A percentile compares a stretch with the other conserved stretches of the same genome.
Conservation (phyloP, 495 filamentous ascomycete species). For the Penicillium maclennaniae region DNA sequence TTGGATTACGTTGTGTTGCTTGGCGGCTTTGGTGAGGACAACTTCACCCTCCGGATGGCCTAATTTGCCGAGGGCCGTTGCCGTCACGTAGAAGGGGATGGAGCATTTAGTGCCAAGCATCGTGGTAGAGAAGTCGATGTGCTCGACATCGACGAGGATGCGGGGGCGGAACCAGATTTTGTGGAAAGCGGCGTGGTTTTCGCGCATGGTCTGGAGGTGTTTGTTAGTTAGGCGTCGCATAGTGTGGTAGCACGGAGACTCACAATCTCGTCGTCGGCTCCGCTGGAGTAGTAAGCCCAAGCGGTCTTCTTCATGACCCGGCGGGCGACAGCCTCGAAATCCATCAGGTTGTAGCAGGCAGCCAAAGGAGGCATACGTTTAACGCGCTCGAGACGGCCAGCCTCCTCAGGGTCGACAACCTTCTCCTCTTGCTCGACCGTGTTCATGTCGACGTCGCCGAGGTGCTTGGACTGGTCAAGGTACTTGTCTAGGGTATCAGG, state of each 20-base stretch:
- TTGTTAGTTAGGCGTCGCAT: neutral
- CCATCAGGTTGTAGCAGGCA: slow-evolving; percentile 91
- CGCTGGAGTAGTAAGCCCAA: slow-evolving; percentile 96
- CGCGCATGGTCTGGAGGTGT: slow-evolving; percentile 72
- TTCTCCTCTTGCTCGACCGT: slow-evolving; percentile 74
- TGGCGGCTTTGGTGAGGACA: slow-evolving; percentile 77
- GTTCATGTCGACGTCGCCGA: slow-evolving; percentile 86
- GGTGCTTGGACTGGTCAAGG: slow-evolving; percentile 78
- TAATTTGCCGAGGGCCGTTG: slow-evolving; percentile 87
- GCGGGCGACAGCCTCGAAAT: slow-evolving; percentile 89
- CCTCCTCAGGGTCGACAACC: slow-evolving; percentile 70
- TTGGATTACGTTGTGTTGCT: slow-evolving; percentile 82
- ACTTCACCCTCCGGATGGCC: slow-evolving; percentile 88
- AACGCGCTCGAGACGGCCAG: slow-evolving; percentile 69
- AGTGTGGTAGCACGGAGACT: slow-evolving; percentile 21
- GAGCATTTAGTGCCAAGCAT: slow-evolving; percentile 85
- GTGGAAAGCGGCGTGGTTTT: slow-evolving; percentile 95
- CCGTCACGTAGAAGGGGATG: slow-evolving; percentile 89
- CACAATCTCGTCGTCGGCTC: slow-evolving; percentile 96
- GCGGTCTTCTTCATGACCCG: slow-evolving; percentile 89
- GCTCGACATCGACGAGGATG: slow-evolving; percentile 79
- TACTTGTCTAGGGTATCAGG: slow-evolving; percentile 76
- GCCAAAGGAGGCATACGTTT: slow-evolving; percentile 74
- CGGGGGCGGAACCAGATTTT: slow-evolving; percentile 95
- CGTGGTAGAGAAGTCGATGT: slow-evolving; percentile 78